A percentile compares a stretch with the other conserved stretches of the same genome.
Conservation (phyloP, 2,329 filamentous ascomycete species). For the Keithomyces neogunnii region DNA sequence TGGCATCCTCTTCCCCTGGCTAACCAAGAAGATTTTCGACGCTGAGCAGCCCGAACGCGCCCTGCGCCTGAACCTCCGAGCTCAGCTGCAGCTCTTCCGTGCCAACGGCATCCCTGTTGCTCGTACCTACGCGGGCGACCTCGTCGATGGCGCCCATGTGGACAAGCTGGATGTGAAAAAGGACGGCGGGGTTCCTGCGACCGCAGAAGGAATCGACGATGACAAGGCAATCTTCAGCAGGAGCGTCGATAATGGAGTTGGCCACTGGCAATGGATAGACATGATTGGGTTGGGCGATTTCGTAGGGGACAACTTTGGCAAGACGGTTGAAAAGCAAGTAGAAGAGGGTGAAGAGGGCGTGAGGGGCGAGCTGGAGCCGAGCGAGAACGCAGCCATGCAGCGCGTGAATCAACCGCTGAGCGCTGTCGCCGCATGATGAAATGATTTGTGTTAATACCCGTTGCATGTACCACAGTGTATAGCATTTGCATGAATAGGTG, state of each 20-base stretch:
- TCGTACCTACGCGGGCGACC: slow-evolving; percentile 39
- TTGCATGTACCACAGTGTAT: neutral
- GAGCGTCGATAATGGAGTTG: slow-evolving; percentile 28
- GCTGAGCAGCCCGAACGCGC: slow-evolving; percentile 50
- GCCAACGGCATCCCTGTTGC: slow-evolving; percentile 39
- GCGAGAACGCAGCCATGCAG: slow-evolving; percentile 13
- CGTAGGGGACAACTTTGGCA: slow-evolving; percentile 18
- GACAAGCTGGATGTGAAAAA: slow-evolving; percentile 24
- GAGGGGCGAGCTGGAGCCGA: slow-evolving; percentile 26
- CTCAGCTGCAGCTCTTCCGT: slow-evolving; percentile 48
- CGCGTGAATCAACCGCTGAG: slow-evolving; percentile 1
- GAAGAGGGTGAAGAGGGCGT: slow-evolving; percentile 26
- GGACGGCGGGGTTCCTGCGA: slow-evolving; percentile 5
- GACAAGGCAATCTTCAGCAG: slow-evolving; percentile 44
- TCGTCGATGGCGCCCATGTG: slow-evolving; percentile 37
- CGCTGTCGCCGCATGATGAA: slow-evolving; percentile 4
- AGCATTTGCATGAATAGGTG: neutral
- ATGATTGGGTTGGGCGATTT: slow-evolving; percentile 37
- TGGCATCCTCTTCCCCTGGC: slow-evolving; percentile 70
- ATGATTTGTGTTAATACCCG: neutral
- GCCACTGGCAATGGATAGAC: slow-evolving; percentile 45
- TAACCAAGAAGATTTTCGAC: slow-evolving; percentile 49
- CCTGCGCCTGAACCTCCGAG: slow-evolving; percentile 50
- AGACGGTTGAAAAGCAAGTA: slow-evolving; percentile 22
- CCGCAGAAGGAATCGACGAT: slow-evolving; percentile 31